Base-by-base conservation (phyloP, 441 rosid genomes). In the Isatis lusitanica region DNA sequence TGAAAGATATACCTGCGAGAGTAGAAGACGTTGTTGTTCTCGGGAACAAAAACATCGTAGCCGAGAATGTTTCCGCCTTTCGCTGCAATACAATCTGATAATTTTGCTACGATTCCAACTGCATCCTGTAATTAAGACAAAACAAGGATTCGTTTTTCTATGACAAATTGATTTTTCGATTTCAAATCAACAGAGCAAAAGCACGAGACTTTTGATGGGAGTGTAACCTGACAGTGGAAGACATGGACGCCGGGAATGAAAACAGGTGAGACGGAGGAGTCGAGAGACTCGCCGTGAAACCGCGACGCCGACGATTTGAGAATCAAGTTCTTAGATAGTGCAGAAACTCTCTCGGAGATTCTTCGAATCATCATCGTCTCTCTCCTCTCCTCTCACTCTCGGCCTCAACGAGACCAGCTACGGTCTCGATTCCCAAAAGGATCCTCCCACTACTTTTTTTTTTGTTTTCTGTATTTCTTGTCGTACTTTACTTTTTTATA, bases 61-160 rank as follows among this genome's bases (percentile, higher is more conserved):
- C 76, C 87, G 47, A 94, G 97, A 79, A 94, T 94, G 83, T 92
- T 94, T 59, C 97, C 97, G 7, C 97, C 92, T 71, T 85, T 87
- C 4, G 94, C 87, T 63, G 99, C 96, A 74, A 92, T 94, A 70
- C 97, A 90, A 30, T 94, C 97, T 6, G 96, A 94, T 43, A 94
- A 70, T 80, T 87, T 90, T 0, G 97, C 97, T 10, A 94, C 96
- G 33, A 94, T 94, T 11, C 97, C 97, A 70, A 92, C 94, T 13
- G 66, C 82, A 78, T 94, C 97, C 97, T 93, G 82, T 5, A 8
- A 56, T 12, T 44, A 71, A 44, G 36, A 63, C 2, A 24, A 58
- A 8, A 6, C 33, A 15, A 26, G 47, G 43, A 52, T 53, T 52
- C 16, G 30, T 52, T 47, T 6, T 36, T 7, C 8, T 33, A 4